Conservation (phyloP, 108 stramenopile genomes). For the Skeletonema potamos region DNA sequence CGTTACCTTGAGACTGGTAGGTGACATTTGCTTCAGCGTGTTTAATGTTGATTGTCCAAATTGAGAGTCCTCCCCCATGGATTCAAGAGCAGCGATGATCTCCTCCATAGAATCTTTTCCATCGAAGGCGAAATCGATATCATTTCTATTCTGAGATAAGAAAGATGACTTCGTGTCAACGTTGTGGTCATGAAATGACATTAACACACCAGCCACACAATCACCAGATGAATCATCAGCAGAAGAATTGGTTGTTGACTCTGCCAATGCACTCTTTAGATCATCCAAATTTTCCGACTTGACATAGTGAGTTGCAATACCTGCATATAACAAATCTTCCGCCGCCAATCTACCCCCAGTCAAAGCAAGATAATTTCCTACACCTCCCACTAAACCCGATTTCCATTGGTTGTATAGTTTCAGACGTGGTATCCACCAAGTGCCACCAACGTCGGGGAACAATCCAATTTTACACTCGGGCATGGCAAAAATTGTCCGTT, state of each 20-base stretch:
- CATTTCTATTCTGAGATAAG: slow-evolving; percentile 44
- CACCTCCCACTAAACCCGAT: slow-evolving; percentile 42
- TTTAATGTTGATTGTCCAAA: slow-evolving; percentile 64
- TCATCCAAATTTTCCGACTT: slow-evolving; percentile 64
- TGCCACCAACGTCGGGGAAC: slow-evolving; percentile 97
- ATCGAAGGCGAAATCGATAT: slow-evolving; percentile 60
- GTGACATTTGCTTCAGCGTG: slow-evolving; percentile 73
- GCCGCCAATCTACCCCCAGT: slow-evolving; percentile 87
- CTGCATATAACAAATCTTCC: slow-evolving; percentile 83
- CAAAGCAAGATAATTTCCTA: slow-evolving; percentile 90
- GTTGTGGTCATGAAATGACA: slow-evolving; percentile 52
- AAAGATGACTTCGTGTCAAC: slow-evolving; percentile 50
- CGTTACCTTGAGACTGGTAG: slow-evolving; percentile 77
- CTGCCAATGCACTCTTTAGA: slow-evolving; percentile 53
- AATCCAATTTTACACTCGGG: slow-evolving; percentile 97
- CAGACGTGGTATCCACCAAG: slow-evolving; percentile 87
- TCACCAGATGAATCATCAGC: slow-evolving; percentile 31
- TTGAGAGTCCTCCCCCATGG: slow-evolving; percentile 36
- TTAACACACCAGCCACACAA: slow-evolving; percentile 41
- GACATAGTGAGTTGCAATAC: slow-evolving; percentile 95
- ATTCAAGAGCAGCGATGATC: slow-evolving; percentile 52
- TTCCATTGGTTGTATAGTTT: slow-evolving; percentile 29
- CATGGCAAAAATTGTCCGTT: slow-evolving; percentile 94
- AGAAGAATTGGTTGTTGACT: slow-evolving; percentile 26
- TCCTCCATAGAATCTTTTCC: slow-evolving; percentile 55